Percentiles rank a stretch among this genome's conserved stretches.
phyloP scores from a whole-genome alignment of 805 yeast genomes.

The Yamadazyma olivae region DNA sequence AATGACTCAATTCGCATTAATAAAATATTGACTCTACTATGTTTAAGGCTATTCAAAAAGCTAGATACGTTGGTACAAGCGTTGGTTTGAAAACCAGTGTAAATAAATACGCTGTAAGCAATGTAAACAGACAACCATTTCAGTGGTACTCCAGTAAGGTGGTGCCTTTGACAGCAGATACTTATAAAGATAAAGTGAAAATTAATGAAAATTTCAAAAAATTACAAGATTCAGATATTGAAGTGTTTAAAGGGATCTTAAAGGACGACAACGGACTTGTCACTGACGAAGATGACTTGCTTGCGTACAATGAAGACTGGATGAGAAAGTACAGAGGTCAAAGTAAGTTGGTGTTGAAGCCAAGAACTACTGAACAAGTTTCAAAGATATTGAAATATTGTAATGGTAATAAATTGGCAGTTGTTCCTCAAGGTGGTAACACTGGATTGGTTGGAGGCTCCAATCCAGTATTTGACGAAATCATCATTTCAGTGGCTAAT shows the following conservation, averaged over 20 bases:
- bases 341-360: slow-evolving; percentile 75
- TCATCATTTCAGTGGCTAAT: slow-evolving; percentile 65
- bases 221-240: slow-evolving; percentile 56
- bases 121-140: too few species aligned
- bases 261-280: slow-evolving; percentile 44
- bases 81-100: too few species aligned
- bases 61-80: too few species aligned
- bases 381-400: slow-evolving; percentile 75
- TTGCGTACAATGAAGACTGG: slow-evolving; percentile 84
- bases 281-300: slow-evolving; percentile 61
- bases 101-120: too few species aligned
- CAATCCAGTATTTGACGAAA: slow-evolving; percentile 87
- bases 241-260: slow-evolving; percentile 58
- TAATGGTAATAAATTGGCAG: slow-evolving; percentile 71
- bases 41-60: too few species aligned
- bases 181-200: slow-evolving; percentile 56
- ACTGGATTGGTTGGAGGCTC: slow-evolving; percentile 97
- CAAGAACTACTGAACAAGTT: slow-evolving; percentile 76
- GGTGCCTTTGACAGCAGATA: slow-evolving; percentile 63
- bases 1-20: too few species aligned
- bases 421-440: slow-evolving; percentile 97
- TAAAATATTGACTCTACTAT: too few species aligned
- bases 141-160: too few species aligned
- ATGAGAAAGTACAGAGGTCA: slow-evolving; percentile 93
- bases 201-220: slow-evolving; percentile 50